Conservation (phyloP, 2,329 filamentous ascomycete species). For the Phoma sp. region DNA sequence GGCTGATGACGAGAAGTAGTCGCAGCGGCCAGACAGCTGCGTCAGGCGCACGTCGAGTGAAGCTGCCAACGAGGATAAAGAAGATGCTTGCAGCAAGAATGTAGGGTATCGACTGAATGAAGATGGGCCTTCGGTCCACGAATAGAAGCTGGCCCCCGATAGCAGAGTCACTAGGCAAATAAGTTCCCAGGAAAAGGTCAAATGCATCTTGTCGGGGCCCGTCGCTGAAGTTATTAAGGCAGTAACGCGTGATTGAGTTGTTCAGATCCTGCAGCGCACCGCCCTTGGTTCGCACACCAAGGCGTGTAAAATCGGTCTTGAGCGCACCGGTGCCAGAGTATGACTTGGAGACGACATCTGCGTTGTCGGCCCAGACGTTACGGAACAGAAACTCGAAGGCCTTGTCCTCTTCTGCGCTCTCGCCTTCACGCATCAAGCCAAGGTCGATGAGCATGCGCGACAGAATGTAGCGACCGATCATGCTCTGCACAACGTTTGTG, state of each 20-base stretch:
- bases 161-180: constrained; percentile 75
- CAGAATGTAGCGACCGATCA: constrained; percentile 88
- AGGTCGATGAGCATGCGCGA: constrained; percentile 88
- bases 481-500: constrained; percentile 97
- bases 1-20: constrained; percentile 81
- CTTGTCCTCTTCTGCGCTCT: constrained; percentile 79
- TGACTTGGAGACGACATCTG: constrained; percentile 88
- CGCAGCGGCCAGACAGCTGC: constrained; percentile 81
- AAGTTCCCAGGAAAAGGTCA: constrained; percentile 89
- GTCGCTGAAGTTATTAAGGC: constrained; percentile 92
- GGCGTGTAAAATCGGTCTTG: constrained; percentile 98
- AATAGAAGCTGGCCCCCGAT: constrained; percentile 79
- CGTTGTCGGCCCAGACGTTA: constrained; percentile 98
- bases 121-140: constrained; percentile 80
- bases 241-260: constrained; percentile 88
- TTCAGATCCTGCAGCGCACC: constrained; percentile 86
- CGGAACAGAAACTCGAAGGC: constrained; percentile 92
- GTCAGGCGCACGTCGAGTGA: constrained; percentile 75
- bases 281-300: constrained; percentile 83
- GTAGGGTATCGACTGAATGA: constrained; percentile 95
- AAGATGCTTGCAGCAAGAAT: constrained; percentile 86
- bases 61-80: constrained; percentile 76
- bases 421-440: constrained; percentile 77
- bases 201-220: constrained; percentile 95
- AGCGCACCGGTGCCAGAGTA: constrained; percentile 97